Percentiles rank a stretch among this genome's conserved stretches.
Conservation (phyloP, 345 rosid species). For the Microcos paniculata region DNA sequence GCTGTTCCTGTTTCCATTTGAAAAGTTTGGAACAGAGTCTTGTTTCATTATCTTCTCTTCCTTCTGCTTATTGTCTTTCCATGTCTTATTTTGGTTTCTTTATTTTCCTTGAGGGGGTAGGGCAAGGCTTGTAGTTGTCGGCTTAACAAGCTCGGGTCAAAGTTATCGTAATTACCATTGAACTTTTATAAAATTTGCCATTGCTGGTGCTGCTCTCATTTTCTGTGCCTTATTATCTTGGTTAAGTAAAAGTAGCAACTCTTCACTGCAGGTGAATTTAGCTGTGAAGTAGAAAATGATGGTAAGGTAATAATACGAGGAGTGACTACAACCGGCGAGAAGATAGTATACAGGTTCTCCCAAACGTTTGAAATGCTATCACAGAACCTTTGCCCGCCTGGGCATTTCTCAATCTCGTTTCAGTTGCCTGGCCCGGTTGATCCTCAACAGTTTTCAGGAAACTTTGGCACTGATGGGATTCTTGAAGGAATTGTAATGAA, state of each 20-base stretch:
- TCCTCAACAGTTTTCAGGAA: conserved; percentile 45
- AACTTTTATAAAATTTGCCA: background rate
- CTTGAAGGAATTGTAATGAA: conserved; percentile 80
- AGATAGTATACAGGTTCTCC: conserved; percentile 39
- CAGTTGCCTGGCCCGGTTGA: conserved; percentile 58
- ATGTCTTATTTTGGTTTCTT: too few relatives aligned
- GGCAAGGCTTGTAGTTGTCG: too few relatives aligned
- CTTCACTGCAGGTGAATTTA: conserved; percentile 46
- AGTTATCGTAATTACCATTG: background rate
- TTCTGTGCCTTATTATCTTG: background rate
- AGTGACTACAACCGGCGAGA: conserved; percentile 67
- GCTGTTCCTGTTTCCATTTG: too few relatives aligned
- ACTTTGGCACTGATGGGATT: conserved; percentile 62
- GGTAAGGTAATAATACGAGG: conserved; percentile 59
- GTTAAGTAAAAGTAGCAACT: background rate
- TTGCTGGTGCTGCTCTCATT: too few relatives aligned
- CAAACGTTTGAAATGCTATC: conserved; percentile 53
- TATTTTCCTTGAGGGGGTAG: too few relatives aligned
- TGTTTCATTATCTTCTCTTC: too few relatives aligned
- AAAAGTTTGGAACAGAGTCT: too few relatives aligned
- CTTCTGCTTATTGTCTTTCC: too few relatives aligned
- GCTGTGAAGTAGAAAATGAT: conserved; percentile 43
- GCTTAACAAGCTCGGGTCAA: background rate
- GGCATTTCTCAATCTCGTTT: conserved; percentile 55
- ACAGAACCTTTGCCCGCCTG: conserved; percentile 55